Conservation (phyloP, 169 alveolate genomes). For the Plasmodium vinckei region DNA sequence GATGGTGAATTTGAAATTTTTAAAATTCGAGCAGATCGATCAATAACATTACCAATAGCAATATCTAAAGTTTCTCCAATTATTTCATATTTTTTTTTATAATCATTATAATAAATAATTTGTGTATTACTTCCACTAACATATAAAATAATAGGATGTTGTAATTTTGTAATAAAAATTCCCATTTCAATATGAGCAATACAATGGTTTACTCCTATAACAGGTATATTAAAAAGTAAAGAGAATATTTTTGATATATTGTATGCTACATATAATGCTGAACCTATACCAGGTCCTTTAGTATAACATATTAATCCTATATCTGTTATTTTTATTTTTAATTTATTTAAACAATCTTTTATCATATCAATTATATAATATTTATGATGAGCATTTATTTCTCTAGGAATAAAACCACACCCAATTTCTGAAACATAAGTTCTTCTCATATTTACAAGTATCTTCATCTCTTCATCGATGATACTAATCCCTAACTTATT, state of each 20-base stretch:
- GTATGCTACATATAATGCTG: slow-evolving; percentile 98
- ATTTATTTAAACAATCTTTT: slow-evolving; percentile 90
- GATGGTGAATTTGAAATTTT: slow-evolving; percentile 98
- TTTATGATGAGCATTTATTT: slow-evolving; percentile 97
- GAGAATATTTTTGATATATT: slow-evolving; percentile 95
- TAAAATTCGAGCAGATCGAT: slow-evolving; percentile 97
- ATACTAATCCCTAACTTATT: slow-evolving; percentile 98
- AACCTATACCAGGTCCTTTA: slow-evolving; percentile 99
- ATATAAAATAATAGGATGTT: slow-evolving; percentile 96
- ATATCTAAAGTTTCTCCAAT: slow-evolving; percentile 99
- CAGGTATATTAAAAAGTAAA: slow-evolving; percentile 93
- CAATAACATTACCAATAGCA: slow-evolving; percentile 99
- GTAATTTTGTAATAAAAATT: slow-evolving; percentile 93
- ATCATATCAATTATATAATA: slow-evolving; percentile 91
- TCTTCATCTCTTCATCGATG: slow-evolving; percentile 93
- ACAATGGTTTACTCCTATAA: slow-evolving; percentile 99
- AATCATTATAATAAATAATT: slow-evolving; percentile 91
- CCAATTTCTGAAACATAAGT: slow-evolving; percentile 99
- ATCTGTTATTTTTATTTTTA: slow-evolving; percentile 90
- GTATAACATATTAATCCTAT: slow-evolving; percentile 95
- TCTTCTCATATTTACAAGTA: slow-evolving; percentile 95
- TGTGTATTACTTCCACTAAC: slow-evolving; percentile 99
- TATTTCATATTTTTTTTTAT: slow-evolving; percentile 92
- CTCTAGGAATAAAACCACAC: slow-evolving; percentile 98
- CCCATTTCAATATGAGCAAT: slow-evolving; percentile 99